phyloP scores from a whole-genome alignment of 176 grass and related monocot species.

The Tuctoria greenei region DNA sequence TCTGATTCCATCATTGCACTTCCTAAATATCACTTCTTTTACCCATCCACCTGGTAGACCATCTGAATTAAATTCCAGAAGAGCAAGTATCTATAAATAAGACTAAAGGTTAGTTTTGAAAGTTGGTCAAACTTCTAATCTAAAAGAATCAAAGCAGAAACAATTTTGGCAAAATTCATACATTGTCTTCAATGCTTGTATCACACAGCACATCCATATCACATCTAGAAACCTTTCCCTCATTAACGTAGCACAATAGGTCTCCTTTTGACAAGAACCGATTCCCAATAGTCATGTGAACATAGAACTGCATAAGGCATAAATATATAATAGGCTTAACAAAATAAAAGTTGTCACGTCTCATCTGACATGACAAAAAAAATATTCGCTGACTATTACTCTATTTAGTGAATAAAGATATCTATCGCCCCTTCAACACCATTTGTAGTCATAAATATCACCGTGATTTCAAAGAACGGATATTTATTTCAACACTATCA shows the following conservation, averaged over 20 bases:
- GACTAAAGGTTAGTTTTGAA: not conserved
- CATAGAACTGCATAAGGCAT: constrained; percentile 47
- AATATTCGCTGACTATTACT: not conserved
- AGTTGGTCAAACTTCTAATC: not conserved
- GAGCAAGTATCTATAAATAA: not conserved
- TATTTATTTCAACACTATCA: not conserved
- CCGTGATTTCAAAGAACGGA: not conserved
- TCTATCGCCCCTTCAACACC: not conserved
- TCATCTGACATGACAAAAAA: not conserved
- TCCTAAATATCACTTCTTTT: constrained; percentile 54
- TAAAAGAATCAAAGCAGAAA: constrained; percentile 15
- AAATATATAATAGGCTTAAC: constrained; percentile 1
- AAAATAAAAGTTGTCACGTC: not conserved
- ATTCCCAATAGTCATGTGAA: constrained; percentile 37
- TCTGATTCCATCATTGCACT: constrained; percentile 49
- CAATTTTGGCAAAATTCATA: not conserved
- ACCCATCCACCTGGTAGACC: constrained; percentile 56
- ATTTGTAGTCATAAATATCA: not conserved
- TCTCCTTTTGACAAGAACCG: constrained; percentile 55
- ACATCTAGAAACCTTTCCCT: constrained; percentile 35
- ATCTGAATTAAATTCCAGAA: constrained; percentile 56
- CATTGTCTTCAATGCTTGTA: constrained; percentile 40
- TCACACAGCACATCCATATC: constrained; percentile 40
- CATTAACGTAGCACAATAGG: constrained; percentile 40
- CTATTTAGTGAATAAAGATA: not conserved